Percentiles rank a stretch among this genome's conserved stretches.
Conservation (phyloP, 139 green algal genomes). For the Deuterostichococcus epilithicus region DNA sequence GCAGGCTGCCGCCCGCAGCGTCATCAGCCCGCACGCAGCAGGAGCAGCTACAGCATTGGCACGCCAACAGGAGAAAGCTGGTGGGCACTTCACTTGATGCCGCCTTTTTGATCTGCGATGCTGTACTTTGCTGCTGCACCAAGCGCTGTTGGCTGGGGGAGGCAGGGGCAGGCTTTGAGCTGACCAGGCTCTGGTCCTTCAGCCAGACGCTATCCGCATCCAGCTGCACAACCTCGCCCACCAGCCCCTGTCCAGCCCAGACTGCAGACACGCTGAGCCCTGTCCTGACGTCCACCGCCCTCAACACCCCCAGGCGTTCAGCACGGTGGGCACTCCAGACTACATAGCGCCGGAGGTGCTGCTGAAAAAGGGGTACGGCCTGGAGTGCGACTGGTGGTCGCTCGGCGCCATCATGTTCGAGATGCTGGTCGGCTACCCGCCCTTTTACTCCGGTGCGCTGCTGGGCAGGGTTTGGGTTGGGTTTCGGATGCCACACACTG, state of each 20-base stretch:
- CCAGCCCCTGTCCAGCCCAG: no score
- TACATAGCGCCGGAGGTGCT: constrained; percentile 97
- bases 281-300: no score
- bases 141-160: no score
- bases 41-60: constrained; percentile 17
- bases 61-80: constrained; percentile 52
- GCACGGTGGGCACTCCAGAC: constrained; percentile 91
- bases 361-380: constrained; percentile 96
- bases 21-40: neutral
- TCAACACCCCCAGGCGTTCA: constrained; percentile 57
- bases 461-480: no score
- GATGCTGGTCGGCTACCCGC: constrained; percentile 96
- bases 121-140: no score
- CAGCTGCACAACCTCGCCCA: no score
- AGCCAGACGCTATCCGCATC: no score
- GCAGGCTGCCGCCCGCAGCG: neutral
- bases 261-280: no score
- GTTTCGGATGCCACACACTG: no score
- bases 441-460: constrained; percentile 82
- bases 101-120: no score
- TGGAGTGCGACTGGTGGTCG: constrained; percentile 99
- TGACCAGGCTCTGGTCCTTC: no score
- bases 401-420: constrained; percentile 96
- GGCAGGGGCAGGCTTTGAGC: no score
- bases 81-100: neutral